Base-by-base conservation (phyloP, 2,329 filamentous ascomycete genomes). In the Alternaria alternata region DNA sequence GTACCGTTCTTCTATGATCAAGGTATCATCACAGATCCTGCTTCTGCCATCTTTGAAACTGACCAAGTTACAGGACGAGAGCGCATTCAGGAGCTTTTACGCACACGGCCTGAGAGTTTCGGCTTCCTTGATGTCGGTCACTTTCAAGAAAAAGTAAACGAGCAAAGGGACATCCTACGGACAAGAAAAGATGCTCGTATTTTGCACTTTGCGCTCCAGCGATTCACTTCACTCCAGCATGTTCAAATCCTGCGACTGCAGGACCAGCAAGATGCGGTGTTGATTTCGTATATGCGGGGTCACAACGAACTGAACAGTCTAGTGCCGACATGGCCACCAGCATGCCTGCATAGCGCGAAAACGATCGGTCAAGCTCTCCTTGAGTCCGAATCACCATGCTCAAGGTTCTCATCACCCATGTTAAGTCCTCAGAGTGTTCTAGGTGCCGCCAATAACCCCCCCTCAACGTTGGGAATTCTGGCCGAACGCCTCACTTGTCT, bases 181-280 rank as follows among this genome's bases (percentile, higher is more conserved):
- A 81, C 80, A 3, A 75, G 81, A 51, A 80, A 84, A 61, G 87
- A 89, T 67, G 79, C 83, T 39, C 72, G 75, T 14, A 80, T 86
- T 18, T 76, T 89, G 34, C 84, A 59, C 81, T 82, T 58, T 87
- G 86, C 18, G 82, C 89, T 62, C 77, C 79, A 34, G 83, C 84
- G 47, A 2, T 90, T 91, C 68, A 84, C 82, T 2, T 82, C 83
- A 28, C 81, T 91, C 11, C 86, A 89, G 68, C 85, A 90, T 69
- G 83, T 91, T 51, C 87, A 90, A 62, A 83, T 91, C 14, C 82
- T 91, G 26, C 84, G 86, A 6, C 78, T 90, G 12, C 85, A 87
- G 64, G 87, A 90, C 61, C 79, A 84, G 60, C 81, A 86, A 60
- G 88, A 90, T 68, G 82, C 82, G 47, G 76, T 81, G 22, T 79